Base-by-base conservation (phyloP, 2,329 filamentous ascomycete species). In the Pseudocercospora fijiensis region DNA sequence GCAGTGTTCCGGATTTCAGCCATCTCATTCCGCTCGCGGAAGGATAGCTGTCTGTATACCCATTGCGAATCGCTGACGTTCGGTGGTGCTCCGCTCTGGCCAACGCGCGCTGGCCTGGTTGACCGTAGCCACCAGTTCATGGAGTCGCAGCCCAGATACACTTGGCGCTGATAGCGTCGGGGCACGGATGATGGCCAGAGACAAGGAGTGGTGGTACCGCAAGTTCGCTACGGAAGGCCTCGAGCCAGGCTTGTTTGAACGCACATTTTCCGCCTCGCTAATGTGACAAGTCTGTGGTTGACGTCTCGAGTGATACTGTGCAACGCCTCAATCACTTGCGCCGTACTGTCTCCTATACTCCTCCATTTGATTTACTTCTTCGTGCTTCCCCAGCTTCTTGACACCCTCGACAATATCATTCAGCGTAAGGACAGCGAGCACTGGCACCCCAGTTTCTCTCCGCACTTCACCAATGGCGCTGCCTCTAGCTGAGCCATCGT, bases 381-480 rank as follows among this genome's bases (percentile, higher is more conserved):
- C 79, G 57, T 77, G 76, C 53, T 77, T 76, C 1, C 80, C 81
- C 68, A 79, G 69, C 33, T 74, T 74, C 73, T 76, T 77, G 70
- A 82, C 70, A 58, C 77, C 81, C 65, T 76, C 77, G 57, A 82
- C 76, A 70, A 98, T 87, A 77, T 98, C 92, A 73, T 92, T 86
- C 69, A 98, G 83, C 47, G 89, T 94, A 72, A 96, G 78, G 69
- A 97, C 95, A 18, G 91, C 84, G 69, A 93, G 82, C 64, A 96
- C 91, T 1, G 92, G 92, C 65, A 97, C 88, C 24, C 87, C 86
- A 71, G 90, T 92, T 80, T 96, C 90, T 78, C 89, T 90, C 77
- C 88, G 87, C 64, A 96, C 86, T 81, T 93, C 89, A 20, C 91
- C 92, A 77, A 97, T 91, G 16, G 93, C 92, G 75, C 92, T 96